Conservation (phyloP, 2,329 filamentous ascomycete genomes). For the Claviceps humidiphila region DNA sequence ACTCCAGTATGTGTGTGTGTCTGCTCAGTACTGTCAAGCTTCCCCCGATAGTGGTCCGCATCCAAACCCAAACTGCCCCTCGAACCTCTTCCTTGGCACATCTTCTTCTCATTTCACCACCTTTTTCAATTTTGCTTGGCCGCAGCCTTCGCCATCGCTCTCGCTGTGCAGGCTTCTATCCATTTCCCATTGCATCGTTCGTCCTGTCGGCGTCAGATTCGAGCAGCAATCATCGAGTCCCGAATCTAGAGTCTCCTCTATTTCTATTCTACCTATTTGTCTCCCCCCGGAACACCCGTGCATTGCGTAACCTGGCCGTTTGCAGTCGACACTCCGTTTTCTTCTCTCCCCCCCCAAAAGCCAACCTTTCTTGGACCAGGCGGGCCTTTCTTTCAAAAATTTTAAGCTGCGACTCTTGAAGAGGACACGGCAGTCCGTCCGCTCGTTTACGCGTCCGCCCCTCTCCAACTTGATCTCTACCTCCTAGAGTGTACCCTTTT, state of each 20-base stretch:
- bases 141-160: neutral
- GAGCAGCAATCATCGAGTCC: neutral
- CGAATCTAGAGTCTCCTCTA: neutral
- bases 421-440: constrained; percentile 23
- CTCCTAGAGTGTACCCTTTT: neutral
- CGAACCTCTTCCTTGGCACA: neutral
- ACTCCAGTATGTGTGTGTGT: too few relatives aligned
- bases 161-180: neutral
- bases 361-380: constrained; percentile 4
- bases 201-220: neutral
- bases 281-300: constrained; percentile 1
- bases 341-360: constrained; percentile 3
- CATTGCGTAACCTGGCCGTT: constrained; percentile 20
- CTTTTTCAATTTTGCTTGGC: neutral
- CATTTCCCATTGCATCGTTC: neutral
- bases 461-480: neutral
- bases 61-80: neutral
- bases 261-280: neutral
- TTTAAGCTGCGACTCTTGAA: neutral
- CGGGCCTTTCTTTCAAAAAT: neutral
- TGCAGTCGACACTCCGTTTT: neutral
- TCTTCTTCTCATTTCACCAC: neutral
- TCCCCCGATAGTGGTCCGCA: neutral
- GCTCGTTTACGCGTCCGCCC: constrained; percentile 26
- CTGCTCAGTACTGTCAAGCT: neutral